Base-by-base conservation (phyloP, 768 basidiomycete species). In the Clitopilus hobsonii region DNA sequence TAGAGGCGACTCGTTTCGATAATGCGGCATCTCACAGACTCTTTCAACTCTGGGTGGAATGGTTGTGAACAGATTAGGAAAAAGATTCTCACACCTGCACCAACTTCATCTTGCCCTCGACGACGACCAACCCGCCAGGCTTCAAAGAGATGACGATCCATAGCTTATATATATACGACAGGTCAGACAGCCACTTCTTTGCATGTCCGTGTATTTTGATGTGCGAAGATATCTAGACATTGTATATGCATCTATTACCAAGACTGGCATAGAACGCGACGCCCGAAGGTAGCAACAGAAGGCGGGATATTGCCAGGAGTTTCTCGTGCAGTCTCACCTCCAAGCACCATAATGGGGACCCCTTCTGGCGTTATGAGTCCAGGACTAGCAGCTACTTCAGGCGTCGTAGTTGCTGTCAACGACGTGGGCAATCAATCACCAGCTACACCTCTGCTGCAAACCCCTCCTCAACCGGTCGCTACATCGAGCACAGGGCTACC, bases 181-280 rank as follows among this genome's bases (percentile, higher is more conserved):
- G 93, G 90, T 83, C 67, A 62, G 81, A 70, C 49, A 32, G 26
- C 47, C 50, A 25, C 45, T 23, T 20, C 16, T 27, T 6, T 23
- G n/a, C 14, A 45, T 18, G 51, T 14, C 49, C 6, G 6, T 24
- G 52, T 29, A 13, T 36, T 20, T 52, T 30, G 27, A 27, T 52
- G 28, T 25, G 11, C 50, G 22, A 45, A 23, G 18, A 20, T 18
- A 10, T 26, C 38, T 67, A 94, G 96, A 70, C 92, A 97, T 68
- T 94, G 95, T 70, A 81, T 80, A 18, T 93, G 91, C 65, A 82
- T 98, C 47, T 98, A 96, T 73, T 97, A 98, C 68, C 93, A 97
- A 60, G 92, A 96, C 68, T 96, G 93, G 91, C 88, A 95, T 63
- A 84, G 92, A 50, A 85, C 86, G 0, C 85, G 80, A 52, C 79